Base-by-base conservation (phyloP, 1,284 basidiomycete genomes). In the Naganishia albida region DNA sequence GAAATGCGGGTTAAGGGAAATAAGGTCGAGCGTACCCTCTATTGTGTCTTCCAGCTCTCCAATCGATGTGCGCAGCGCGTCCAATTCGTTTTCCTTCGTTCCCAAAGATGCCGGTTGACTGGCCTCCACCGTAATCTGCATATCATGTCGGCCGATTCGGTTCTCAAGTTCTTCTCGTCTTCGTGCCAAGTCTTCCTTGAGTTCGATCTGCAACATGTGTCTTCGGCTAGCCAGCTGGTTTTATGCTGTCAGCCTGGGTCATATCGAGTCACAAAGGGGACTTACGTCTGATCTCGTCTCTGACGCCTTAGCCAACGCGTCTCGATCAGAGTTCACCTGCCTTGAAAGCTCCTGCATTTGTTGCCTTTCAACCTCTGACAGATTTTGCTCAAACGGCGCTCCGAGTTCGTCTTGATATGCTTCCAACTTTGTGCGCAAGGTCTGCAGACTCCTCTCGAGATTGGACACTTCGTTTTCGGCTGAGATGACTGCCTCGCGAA, bases 151-250 rank as follows among this genome's bases (percentile, higher is more conserved):
- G 12, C 57, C 93, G 16, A 98, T 81, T 73, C 89, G 89, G 44
- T 81, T 79, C 49, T 86, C 85, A 1, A 97, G 74, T 72, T 94
- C 92, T 63, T 92, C 88, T 44, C 86, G 83, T 16, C 88, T 84
- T 3, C 93, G 85, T 20, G 87, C 83, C 18, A 98, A 83, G 70
- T 88, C 88, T 75, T 99, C 95, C 69, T 90, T 91, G 39, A 99
- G 82, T 77, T 99, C 95, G 60, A 98, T 94, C 76, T 97, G 91
- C 25, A 97, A 80, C 15, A 87, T 80, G 73, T 87, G 90, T 78
- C 91, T 92, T 69, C 84, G 84, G 25, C 87, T 85, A 43, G 89
- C 87, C 63, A 94, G 79, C 91, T 96, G 69, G 6, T 16, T 23
- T 48, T 26, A 6, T 30, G 53, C 65, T 52, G 28, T n/a, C 30